Conservation (phyloP, 2,329 filamentous ascomycete genomes). For the Cladophialophora psammophila region DNA sequence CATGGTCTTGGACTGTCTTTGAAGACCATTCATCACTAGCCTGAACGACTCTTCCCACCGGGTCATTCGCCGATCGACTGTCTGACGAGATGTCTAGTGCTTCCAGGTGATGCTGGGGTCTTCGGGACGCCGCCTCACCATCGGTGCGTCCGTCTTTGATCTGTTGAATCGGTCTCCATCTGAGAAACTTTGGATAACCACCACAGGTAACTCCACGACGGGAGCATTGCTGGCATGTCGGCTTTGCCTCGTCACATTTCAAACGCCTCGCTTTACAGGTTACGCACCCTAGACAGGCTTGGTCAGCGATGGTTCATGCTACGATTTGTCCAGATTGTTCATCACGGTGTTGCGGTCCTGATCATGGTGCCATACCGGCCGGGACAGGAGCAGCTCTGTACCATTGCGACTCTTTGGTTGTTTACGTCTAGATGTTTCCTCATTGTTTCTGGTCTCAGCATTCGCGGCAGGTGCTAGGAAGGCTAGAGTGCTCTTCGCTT, state of each 20-base stretch:
- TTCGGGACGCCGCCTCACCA: neutral
- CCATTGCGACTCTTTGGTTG: conserved; percentile 28
- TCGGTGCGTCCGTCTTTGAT: conserved; percentile 2
- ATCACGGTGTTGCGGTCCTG: neutral
- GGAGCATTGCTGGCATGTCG: conserved; percentile 70
- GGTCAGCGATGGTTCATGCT: neutral
- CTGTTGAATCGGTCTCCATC: conserved; percentile 16
- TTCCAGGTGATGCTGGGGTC: neutral
- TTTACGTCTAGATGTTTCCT: conserved; percentile 18
- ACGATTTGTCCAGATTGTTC: neutral
- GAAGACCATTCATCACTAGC: neutral
- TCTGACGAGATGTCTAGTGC: neutral
- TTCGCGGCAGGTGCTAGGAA: conserved; percentile 9
- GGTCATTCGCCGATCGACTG: neutral
- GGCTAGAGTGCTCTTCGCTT: neutral
- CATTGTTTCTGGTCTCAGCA: neutral
- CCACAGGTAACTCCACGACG: conserved; percentile 70
- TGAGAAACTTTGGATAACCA: conserved; percentile 58
- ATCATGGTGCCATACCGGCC: neutral
- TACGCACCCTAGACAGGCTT: conserved; percentile 65
- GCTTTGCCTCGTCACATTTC: conserved; percentile 77
- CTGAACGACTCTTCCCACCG: neutral
- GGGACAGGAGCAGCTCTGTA: neutral
- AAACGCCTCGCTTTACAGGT: conserved; percentile 76
- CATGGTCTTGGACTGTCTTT: neutral